Evolutionary conservation across 805 yeast genomes (phyloP).

Genomic region (Myxozyma vanderwaltii): DNA sequence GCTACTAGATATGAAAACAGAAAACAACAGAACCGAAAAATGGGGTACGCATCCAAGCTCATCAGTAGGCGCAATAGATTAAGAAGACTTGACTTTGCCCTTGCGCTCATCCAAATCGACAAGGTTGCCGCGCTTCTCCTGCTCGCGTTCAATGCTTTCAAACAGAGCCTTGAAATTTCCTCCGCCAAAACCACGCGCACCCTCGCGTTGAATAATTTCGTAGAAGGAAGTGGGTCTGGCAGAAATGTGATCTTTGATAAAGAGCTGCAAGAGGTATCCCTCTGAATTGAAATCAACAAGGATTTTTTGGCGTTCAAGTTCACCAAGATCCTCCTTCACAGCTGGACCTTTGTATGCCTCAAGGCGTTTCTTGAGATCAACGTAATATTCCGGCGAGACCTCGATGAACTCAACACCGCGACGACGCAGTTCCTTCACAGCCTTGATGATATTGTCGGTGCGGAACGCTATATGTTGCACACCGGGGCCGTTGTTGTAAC

Average conservation of each 20-base stretch:
- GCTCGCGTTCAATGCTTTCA: constrained; percentile 80
- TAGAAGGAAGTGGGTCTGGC: constrained; percentile 78
- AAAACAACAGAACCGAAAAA: no score
- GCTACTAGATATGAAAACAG: no score
- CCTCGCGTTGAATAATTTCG: constrained; percentile 77
- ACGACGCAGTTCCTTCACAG: constrained; percentile 55
- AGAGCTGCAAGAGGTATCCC: constrained; percentile 70
- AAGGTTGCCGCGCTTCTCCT: constrained; percentile 64
- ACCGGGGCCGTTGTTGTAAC: constrained; percentile 77
- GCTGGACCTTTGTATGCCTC: constrained; percentile 43
- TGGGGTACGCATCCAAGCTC: no score
- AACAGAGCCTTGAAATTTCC: constrained; percentile 84
- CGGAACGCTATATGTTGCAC: constrained; percentile 78
- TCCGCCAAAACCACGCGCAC: constrained; percentile 85
- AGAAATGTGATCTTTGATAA: constrained; percentile 52
- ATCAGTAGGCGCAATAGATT: no score
- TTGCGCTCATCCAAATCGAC: neutral
- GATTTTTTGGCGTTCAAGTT: constrained; percentile 52
- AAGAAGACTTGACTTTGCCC: neutral
- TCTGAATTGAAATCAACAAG: constrained; percentile 73
- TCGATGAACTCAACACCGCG: constrained; percentile 72
- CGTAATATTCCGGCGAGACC: constrained; percentile 62
- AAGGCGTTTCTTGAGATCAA: constrained; percentile 51
- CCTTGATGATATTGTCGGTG: constrained; percentile 60
- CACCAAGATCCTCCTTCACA: constrained; percentile 56